Evolutionary conservation across 2,329 filamentous ascomycete species (phyloP).

Genomic region (Penicillium sp.): DNA sequence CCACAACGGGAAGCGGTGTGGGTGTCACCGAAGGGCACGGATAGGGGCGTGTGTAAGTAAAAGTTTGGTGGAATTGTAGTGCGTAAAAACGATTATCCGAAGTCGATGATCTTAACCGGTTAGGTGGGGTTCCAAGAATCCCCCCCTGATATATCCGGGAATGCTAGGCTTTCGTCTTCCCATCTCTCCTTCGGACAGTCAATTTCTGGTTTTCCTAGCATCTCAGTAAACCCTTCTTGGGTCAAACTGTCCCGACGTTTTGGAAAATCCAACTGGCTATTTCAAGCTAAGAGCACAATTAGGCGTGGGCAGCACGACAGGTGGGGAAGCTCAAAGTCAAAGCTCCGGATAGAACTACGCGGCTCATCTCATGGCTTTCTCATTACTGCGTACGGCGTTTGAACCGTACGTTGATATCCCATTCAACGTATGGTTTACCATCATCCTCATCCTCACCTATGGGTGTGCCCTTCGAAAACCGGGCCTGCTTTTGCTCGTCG

Average conservation of each 20-base stretch:
- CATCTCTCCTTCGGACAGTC: constrained; percentile 29
- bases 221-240: constrained; percentile 25
- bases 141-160: constrained; percentile 31
- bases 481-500: constrained; percentile 10
- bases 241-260: constrained; percentile 2
- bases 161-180: constrained; percentile 23
- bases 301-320: no score
- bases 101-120: constrained; percentile 41
- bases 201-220: constrained; percentile 32
- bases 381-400: neutral
- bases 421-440: constrained; percentile 26
- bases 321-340: no score
- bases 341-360: no score
- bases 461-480: constrained; percentile 22
- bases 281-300: no score
- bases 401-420: constrained; percentile 24
- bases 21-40: no score
- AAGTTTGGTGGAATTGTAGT: constrained; percentile 26
- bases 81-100: constrained; percentile 42
- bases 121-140: constrained; percentile 17
- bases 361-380: neutral
- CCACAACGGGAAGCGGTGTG: no score
- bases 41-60: constrained; percentile 42
- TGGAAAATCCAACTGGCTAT: neutral
- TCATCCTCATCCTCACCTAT: constrained; percentile 27